Base-by-base conservation (phyloP, 495 filamentous ascomycete genomes). In the Podospora pseudopauciseta region DNA sequence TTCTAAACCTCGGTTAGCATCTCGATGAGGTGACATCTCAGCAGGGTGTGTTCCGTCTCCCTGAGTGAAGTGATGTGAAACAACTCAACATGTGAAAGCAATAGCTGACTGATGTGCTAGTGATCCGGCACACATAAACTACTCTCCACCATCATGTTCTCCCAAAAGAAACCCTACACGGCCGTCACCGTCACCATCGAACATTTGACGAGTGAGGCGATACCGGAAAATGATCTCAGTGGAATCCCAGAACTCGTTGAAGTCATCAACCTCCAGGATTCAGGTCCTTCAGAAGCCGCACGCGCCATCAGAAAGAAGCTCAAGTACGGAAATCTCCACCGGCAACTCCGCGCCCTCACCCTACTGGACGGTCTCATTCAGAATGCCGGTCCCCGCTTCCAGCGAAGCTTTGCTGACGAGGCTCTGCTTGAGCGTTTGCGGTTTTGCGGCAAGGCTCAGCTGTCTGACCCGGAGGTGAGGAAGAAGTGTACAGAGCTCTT, bases 261-360 rank as follows among this genome's bases (percentile, higher is more conserved):
- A 79, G 92, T 93, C 61, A 89, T 99, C 70, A 90, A 91, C 68
- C 88, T 99, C 63, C 96, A 98, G 79, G 86, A 86, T 60, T 90
- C 90, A 20, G 96, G 96, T 2, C 94, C 96, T 1, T 87, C 87
- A 6, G 96, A 99, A 81, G 93, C 93, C 63, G 91, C 93, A 69
- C 87, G 96, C 76, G 94, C 96, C 23, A 86, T 98, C 72, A 87
- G 96, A 60, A 99, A 98, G 88, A 98, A 99, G 83, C 86, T 99
- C 86, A 98, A 98, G 79, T 99, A 99, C 77, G 96, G 96, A 65
- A 97, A 87, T 70, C 81, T 94, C 20, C 94, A 98, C 76, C 89
- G 92, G 19, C 96, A 98, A 76, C 84, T 99, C 5, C 88, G 96
- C 56, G 91, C 96, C 65, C 86, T 99, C 54, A 90, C 90, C 11